Conservation (phyloP, 1,284 basidiomycete genomes). For the Cutaneotrichosporon cutaneum region DNA sequence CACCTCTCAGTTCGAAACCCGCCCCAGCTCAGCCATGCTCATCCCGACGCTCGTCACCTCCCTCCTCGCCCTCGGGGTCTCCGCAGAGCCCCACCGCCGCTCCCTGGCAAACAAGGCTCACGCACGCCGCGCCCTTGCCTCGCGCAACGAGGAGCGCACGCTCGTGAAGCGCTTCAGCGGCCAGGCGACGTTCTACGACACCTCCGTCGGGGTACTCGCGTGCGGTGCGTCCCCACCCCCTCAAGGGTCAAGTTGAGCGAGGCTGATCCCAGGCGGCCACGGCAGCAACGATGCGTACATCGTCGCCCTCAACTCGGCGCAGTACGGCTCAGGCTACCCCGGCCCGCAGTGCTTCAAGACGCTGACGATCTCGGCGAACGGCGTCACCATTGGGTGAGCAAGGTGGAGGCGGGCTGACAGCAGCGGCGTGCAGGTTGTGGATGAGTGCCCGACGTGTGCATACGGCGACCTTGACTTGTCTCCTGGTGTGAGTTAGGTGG, state of each 20-base stretch:
- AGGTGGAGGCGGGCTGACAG: slow-evolving; percentile 58
- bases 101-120: not conserved
- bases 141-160: not conserved
- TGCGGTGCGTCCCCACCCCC: not conserved
- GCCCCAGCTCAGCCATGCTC: not conserved
- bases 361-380: slow-evolving; percentile 65
- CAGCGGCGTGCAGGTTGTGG: slow-evolving; percentile 62
- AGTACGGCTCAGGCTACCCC: slow-evolving; percentile 56
- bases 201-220: not conserved
- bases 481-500: not conserved
- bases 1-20: not conserved
- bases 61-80: not conserved
- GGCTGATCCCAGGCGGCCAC: not conserved
- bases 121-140: not conserved
- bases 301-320: slow-evolving; percentile 29
- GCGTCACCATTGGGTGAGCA: slow-evolving; percentile 55
- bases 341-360: slow-evolving; percentile 63
- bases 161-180: not conserved
- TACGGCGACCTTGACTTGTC: slow-evolving; percentile 75
- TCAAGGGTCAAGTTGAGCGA: no score
- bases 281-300: not conserved
- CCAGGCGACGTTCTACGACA: not conserved
- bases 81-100: not conserved
- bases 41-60: not conserved
- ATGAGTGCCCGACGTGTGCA: slow-evolving; percentile 56